Evolutionary conservation across 495 filamentous ascomycete genomes (phyloP).

Genomic region (Friedmanniomyces simplex): DNA sequence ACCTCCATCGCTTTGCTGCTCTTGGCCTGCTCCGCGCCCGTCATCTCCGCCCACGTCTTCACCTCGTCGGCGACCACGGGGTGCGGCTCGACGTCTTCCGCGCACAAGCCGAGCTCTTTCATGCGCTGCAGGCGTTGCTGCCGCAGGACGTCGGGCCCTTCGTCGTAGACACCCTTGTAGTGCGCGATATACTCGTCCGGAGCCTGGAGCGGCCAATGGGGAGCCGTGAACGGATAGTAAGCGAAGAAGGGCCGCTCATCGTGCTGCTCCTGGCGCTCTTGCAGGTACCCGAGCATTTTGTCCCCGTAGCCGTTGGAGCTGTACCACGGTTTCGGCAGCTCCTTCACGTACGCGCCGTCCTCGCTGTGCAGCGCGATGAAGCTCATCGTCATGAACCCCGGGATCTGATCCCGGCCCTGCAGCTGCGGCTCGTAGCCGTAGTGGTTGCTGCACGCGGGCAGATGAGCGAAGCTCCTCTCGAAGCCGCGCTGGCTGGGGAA

Average conservation of each 20-base stretch:
- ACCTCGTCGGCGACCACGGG: slow-evolving; percentile 43
- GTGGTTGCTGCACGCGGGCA: slow-evolving; percentile 52
- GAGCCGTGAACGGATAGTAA: slow-evolving; percentile 37
- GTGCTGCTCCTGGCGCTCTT: slow-evolving; percentile 40
- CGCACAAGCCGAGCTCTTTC: slow-evolving; percentile 32
- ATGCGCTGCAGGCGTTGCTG: slow-evolving; percentile 28
- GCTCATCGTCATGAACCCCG: slow-evolving; percentile 31
- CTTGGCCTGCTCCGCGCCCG: slow-evolving; percentile 39
- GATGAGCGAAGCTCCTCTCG: slow-evolving; percentile 39
- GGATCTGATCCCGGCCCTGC: slow-evolving; percentile 20
- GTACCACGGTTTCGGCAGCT: slow-evolving; percentile 39
- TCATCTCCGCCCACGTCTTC: slow-evolving; percentile 44
- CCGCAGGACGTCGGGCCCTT: slow-evolving; percentile 34
- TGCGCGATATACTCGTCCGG: slow-evolving; percentile 28
- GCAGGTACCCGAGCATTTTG: slow-evolving; percentile 32
- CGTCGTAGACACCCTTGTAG: slow-evolving; percentile 36
- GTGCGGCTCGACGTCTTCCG: slow-evolving; percentile 30
- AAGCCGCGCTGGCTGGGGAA: slow-evolving; percentile 24
- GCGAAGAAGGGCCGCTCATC: slow-evolving; percentile 37
- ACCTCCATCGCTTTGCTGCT: slow-evolving; percentile 50
- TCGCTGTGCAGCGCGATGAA: slow-evolving; percentile 47
- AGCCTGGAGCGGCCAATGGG: slow-evolving; percentile 39
- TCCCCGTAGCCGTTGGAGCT: slow-evolving; percentile 34
- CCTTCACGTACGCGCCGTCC: slow-evolving; percentile 45
- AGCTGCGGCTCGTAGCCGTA: slow-evolving; percentile 50